Base-by-base conservation (phyloP, 1,139 yeast genomes). In the Nakaseomyces kungkrabaensis region DNA sequence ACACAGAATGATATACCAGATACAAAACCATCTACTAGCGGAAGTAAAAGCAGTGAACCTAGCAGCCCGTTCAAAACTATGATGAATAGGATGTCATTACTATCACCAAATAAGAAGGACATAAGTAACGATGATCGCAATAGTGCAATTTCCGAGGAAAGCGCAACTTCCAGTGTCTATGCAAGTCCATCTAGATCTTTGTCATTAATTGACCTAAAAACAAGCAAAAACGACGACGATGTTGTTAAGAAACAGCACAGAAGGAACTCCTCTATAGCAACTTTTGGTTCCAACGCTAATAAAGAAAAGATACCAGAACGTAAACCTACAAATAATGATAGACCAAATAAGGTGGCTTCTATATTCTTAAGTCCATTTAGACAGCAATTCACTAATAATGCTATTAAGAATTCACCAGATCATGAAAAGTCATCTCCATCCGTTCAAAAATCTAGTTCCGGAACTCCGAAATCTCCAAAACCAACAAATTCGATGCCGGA, bases 141-240 rank as follows among this genome's bases (percentile, higher is more conserved):
- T 31, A 27, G 34, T 22, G 43, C 27, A 5, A 37, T 43, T 32
- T 43, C 46, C 2, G 46, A 43, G 22, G 46, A 31, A n/a, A 32
- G 37, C 4, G 41, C 33, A 6, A 48, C 65, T 2, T 64, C 68
- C 2, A 64, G 68, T 52, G 55, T 64, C 8, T 64, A 64, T 46
- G 63, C 53, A 7, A 52, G 56, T 9, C 59, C 53, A 46, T 53
- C 60, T 37, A 52, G 60, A 37, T 44, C 41, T 47, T 22, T 37
- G 33, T 40, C 40, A 25, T 5, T 38, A 9, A 13, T 37, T 6
- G 46, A 43, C 3, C 10, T 38, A 11, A 38, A 37, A 22, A n/a
- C 32, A 4, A 31, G 27, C 6, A 4, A 27, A 11, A 34, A 41
- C n/a, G 29, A 41, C 3, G 11, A 55, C 22, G 57, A 55, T 13